These are phyloP conservation scores for Cymodocea nodosa DNA, from an alignment of 116 monocot genomes.

Conservation along the genomic window DNA sequence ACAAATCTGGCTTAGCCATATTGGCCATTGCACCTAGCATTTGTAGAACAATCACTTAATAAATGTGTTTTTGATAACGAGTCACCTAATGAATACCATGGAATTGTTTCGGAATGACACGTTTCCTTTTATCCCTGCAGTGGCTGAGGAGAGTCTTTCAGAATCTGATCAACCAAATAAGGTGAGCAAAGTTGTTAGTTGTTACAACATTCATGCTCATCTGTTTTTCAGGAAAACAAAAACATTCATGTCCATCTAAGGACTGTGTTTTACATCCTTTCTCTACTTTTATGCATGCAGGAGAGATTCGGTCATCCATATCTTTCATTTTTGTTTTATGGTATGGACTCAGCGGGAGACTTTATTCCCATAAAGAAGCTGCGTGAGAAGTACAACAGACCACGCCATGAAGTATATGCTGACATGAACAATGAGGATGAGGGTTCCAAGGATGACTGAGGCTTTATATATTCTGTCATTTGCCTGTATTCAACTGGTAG, in stretches of 20 bases:
- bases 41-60: no score
- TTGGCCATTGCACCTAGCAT: no score
- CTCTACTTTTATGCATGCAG: constrained; percentile 19
- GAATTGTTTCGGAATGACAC: no score
- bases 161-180: constrained; percentile 34
- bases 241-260: no score
- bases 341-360: constrained; percentile 73
- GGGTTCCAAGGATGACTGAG: neutral
- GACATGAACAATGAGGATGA: constrained; percentile 31
- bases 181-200: constrained; percentile 14
- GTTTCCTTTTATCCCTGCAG: constrained; percentile 15
- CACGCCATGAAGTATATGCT: constrained; percentile 60
- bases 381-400: constrained; percentile 69
- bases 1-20: no score
- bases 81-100: no score
- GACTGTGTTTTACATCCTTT: neutral
- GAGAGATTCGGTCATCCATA: constrained; percentile 86
- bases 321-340: constrained; percentile 77
- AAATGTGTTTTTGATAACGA: no score
- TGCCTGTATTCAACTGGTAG: neutral
- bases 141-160: constrained; percentile 80
- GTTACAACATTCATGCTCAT: no score
- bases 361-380: constrained; percentile 88
- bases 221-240: no score
- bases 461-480: neutral